Base-by-base conservation (phyloP, 2,329 filamentous ascomycete species). In the Venturia asperata region DNA sequence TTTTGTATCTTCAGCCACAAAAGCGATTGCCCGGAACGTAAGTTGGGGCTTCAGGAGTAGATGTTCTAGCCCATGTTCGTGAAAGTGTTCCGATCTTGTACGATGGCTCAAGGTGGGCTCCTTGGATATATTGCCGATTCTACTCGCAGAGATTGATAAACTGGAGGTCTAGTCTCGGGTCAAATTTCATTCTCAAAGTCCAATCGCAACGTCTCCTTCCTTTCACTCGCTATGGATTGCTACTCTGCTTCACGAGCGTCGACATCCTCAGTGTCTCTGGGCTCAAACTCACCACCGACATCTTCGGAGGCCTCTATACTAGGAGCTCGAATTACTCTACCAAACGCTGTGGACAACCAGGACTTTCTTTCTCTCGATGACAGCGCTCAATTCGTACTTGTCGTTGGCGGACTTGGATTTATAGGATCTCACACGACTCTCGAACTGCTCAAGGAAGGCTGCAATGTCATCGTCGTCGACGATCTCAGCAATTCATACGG, bases 391-490 rank as follows among this genome's bases (percentile, higher is more conserved):
- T 79, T 80, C 68, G 80, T 78, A 52, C 75, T 84, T 69, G 82
- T 84, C 37, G 80, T 82, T 49, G 82, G 82, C 27, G 82, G 82
- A 17, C 77, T 82, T 13, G 82, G 82, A 9, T 84, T 81, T 71
- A 84, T 84, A 64, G 82, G 82, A 39, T 83, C 81, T 1, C 82
- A 84, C 70, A 84, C 82, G 0, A 77, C 79, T 0, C 74, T 84
- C 0, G 81, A 84, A 69, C 74, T 85, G 39, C 76, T 84, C 67
- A 81, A 83, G 67, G 78, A 77, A 47, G 80, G 82, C 27, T 79
- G 82, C 72, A 83, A 81, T 68, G 81, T 84, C 37, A 76, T 84
- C 66, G 71, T 79, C 21, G 71, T 79, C 62, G 77, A 79, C 67
- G 74, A 79, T 67, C 67, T 79, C 58, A 77, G 76, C 71, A 85